Evolutionary conservation across 257 asterid species (phyloP), one percentile per base, ranked within the genome.

Genomic region (Petrea volubilis): DNA sequence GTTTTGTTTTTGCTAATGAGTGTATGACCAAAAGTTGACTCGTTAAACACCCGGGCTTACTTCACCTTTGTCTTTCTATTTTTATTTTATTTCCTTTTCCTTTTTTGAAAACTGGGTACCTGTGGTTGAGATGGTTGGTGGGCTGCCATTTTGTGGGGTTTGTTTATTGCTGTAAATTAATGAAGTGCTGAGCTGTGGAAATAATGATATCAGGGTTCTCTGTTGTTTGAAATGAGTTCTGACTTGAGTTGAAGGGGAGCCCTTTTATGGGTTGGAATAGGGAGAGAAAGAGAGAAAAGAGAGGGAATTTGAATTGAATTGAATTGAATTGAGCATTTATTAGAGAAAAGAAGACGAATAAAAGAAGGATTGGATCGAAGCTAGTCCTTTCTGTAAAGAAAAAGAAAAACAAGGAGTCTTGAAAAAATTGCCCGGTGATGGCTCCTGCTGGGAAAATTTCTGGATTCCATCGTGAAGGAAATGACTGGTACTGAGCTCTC

Each of bases 391-490:
- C 40, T 71, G 58, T 53, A 41, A 61, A 67, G 65, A 11, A 20
- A 21, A 64, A 31, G 51, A n/a, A n/a, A n/a, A n/a, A n/a, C n/a
- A 40, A 29, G 60, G 70, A 24, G 59, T 58, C 60, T 41, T 77
- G 65, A 34, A 67, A 38, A 65, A 25, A 49, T 69, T 79, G 64
- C 64, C 56, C 55, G 49, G 31, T 72, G 75, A 88, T 94, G 97
- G 95, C 96, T 78, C 87, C 96, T 56, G 85, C 83, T 69, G 88
- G 83, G 51, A 94, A 82, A 83, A 75, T 71, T 66, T 64, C 95
- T 73, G 87, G 81, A 20, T 91, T 94, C 78, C 85, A 74, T 70
- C 91, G 89, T 23, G 81, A 91, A 75, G 99, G 92, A 82, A 79
- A 88, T 80, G 89, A 88, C 85, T 91, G 98, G 98, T 94, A 81